Base-by-base conservation (phyloP, 345 rosid genomes). In the Brassica nigra region DNA sequence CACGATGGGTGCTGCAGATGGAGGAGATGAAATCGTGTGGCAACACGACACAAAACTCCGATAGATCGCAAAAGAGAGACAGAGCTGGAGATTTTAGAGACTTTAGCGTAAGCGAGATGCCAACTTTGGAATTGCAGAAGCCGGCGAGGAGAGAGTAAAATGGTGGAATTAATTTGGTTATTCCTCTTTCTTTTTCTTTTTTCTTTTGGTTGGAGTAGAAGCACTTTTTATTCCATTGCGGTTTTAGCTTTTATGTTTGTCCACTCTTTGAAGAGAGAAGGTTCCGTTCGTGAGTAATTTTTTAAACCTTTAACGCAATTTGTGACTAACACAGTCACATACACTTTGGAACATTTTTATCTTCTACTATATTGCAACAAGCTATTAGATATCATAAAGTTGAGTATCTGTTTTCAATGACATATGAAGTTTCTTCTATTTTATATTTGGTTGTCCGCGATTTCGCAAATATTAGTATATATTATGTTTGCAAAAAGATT, bases 251-350 rank as follows among this genome's bases (percentile, higher is more conserved):
- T 73, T 75, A 70, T 75, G 62, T 63, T 75, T 80, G 83, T 80
- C 83, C 83, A 80, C 72, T 75, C 79, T 74, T 20, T 16, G 27
- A 67, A 49, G 34, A 68, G 58, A 68, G 70, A 52, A n/a, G 47
- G 8, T 73, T 57, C 4, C 58, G 77, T 66, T 79, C 64, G 7
- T 67, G 15, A 59, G 15, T 47, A 14, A 0, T 12, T 61, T 66
- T 52, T 59, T 74, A 74, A 67, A 73, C 52, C 66, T 74, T 2
- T 3, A 39, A 39, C 5, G 31, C 16, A 79, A 20, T 65, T 79
- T 78, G 83, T 80, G 79, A 74, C 74, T 36, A 44, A 79, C 23
- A 80, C 83, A 80, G 83, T 80, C 83, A 74, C 75, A 34, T 69
- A 10, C 82, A 79, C 82, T 73, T 79, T 58, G 5, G 27, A 55